Conservation (phyloP, 2,329 filamentous ascomycete species). For the Epichloe festucae region DNA sequence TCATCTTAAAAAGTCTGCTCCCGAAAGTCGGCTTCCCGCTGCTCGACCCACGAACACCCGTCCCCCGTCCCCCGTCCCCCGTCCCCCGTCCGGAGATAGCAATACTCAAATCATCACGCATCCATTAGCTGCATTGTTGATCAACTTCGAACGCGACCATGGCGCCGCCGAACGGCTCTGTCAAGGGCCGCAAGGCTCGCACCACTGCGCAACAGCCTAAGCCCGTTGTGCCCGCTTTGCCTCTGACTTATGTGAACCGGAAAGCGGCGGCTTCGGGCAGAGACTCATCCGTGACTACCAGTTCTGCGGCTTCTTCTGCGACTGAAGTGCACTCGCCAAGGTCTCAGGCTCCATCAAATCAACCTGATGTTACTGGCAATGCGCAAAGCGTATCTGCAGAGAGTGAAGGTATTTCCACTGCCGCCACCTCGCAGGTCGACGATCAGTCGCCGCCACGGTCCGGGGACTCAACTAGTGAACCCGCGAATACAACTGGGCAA, state of each 20-base stretch:
- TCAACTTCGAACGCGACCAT: slow-evolving; percentile 11
- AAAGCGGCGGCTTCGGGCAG: slow-evolving; percentile 20
- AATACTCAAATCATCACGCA: background rate
- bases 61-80: no score
- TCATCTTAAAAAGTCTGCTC: background rate
- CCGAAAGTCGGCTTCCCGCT: background rate
- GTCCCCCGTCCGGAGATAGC: background rate
- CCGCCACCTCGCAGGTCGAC: background rate
- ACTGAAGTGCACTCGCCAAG: background rate
- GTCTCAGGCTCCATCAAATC: background rate
- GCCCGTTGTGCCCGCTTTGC: slow-evolving; percentile 25
- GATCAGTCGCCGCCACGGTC: background rate
- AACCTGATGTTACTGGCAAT: background rate
- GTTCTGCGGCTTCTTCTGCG: slow-evolving; percentile 7
- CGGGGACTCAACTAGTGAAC: background rate
- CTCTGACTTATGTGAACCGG: slow-evolving; percentile 26
- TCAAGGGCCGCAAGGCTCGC: slow-evolving; percentile 19
- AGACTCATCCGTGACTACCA: slow-evolving; percentile 7
- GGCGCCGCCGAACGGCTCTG: slow-evolving; percentile 21
- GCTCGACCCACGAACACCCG: background rate
- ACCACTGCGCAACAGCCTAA: slow-evolving; percentile 19
- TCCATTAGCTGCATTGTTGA: background rate
- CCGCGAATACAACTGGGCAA: background rate
- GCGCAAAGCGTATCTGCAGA: background rate
- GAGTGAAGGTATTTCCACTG: background rate